These are phyloP conservation scores for Pestalotiopsis sp. DNA, from an alignment of 2,329 filamentous ascomycete species.

Conservation along the genomic window DNA sequence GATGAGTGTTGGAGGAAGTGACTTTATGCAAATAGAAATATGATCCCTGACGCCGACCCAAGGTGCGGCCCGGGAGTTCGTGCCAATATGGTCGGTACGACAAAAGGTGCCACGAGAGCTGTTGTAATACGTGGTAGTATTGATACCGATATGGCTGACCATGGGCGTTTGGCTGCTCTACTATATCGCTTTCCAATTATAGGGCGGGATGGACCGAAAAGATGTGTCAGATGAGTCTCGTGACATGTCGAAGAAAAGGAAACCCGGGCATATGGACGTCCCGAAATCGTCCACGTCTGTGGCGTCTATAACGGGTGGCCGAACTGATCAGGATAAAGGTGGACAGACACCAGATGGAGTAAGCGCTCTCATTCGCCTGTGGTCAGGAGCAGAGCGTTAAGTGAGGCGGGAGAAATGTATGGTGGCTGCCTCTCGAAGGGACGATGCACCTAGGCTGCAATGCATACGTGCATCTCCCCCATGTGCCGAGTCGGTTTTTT, in stretches of 20 bases:
- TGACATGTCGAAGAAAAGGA: neutral
- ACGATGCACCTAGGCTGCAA: constrained; percentile 7
- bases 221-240: neutral
- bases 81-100: neutral
- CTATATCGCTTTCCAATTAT: neutral
- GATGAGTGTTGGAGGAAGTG: neutral
- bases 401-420: constrained; percentile 9
- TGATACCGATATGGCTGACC: neutral
- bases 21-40: neutral
- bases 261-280: neutral
- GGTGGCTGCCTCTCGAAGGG: constrained; percentile 1
- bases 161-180: neutral
- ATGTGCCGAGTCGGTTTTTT: neutral
- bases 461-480: constrained; percentile 4
- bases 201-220: neutral
- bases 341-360: neutral
- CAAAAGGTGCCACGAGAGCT: neutral
- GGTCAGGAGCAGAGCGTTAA: constrained; percentile 6
- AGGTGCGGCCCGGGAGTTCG: neutral
- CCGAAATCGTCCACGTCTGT: neutral
- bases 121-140: neutral
- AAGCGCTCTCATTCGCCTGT: constrained; percentile 5
- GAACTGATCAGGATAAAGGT: neutral
- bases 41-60: neutral
- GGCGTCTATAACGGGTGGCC: neutral